phyloP scores from a whole-genome alignment of 257 asterid species.

The Orobanche coerulescens region DNA sequence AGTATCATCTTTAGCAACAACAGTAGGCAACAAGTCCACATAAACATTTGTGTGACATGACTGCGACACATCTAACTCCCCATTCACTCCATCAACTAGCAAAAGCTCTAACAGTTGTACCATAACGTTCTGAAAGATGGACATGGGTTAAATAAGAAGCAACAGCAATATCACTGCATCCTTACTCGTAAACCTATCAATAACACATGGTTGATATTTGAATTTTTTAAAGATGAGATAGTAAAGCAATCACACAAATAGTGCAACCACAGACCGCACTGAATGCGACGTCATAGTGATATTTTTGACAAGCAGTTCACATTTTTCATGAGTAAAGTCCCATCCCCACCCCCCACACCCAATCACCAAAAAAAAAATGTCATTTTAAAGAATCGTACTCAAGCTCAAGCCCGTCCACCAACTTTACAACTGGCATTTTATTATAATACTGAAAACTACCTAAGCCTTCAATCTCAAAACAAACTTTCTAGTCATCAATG shows the following conservation, averaged over 20 bases:
- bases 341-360: background rate
- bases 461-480: background rate
- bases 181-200: constrained; percentile 2
- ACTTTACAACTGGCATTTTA: background rate
- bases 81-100: constrained; percentile 53
- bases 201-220: background rate
- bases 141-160: constrained; percentile 17
- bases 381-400: background rate
- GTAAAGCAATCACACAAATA: background rate
- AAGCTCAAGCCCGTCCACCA: constrained; percentile 14
- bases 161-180: constrained; percentile 2
- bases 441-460: background rate
- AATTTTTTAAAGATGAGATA: background rate
- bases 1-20: constrained; percentile 38
- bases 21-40: constrained; percentile 44
- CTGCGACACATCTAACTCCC: constrained; percentile 50
- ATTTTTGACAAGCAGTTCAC: background rate
- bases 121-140: constrained; percentile 45
- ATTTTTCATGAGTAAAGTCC: background rate
- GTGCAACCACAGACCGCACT: background rate
- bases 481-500: background rate
- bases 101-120: constrained; percentile 66
- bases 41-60: constrained; percentile 33
- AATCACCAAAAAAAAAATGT: constrained; percentile 1
- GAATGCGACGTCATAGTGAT: background rate